Percentiles rank a stretch among this genome's conserved stretches.
Evolutionary conservation across 1,139 yeast species (phyloP).

Genomic region (Hansenula sp.): DNA sequence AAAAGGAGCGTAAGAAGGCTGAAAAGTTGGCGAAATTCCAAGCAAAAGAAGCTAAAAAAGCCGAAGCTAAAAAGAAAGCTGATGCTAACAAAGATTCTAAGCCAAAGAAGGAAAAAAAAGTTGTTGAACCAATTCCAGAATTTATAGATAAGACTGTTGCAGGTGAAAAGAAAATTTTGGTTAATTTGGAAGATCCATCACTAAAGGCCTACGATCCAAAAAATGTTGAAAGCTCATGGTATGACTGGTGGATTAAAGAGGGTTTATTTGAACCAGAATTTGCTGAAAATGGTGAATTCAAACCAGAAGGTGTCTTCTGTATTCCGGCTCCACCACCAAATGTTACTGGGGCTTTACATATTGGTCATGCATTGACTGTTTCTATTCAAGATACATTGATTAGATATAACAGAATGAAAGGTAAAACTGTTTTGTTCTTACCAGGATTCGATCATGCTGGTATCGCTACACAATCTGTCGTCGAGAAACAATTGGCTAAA

Average conservation of each 20-base stretch:
- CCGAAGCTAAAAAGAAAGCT: slow-evolving; percentile 34
- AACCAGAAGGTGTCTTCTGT: slow-evolving; percentile 80
- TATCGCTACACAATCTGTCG: slow-evolving; percentile 97
- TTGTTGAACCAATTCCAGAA: slow-evolving; percentile 73
- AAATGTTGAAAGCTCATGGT: slow-evolving; percentile 96
- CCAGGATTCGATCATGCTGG: slow-evolving; percentile 99
- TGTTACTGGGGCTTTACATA: slow-evolving; percentile 97
- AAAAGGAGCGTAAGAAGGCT: slow-evolving; percentile 94
- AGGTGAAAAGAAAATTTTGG: slow-evolving; percentile 88
- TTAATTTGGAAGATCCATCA: slow-evolving; percentile 85
- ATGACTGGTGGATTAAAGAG: slow-evolving; percentile 92
- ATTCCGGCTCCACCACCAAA: slow-evolving; percentile 99
- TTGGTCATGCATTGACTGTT: slow-evolving; percentile 96
- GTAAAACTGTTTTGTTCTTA: slow-evolving; percentile 85
- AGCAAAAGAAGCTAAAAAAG: slow-evolving; percentile 86
- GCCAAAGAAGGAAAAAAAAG: slow-evolving; percentile 72
- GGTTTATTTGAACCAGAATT: slow-evolving; percentile 89
- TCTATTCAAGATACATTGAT: slow-evolving; percentile 91
- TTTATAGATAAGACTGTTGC: slow-evolving; percentile 77
- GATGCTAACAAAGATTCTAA: slow-evolving; percentile 38
- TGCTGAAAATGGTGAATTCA: slow-evolving; percentile 65
- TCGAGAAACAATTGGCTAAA: slow-evolving; percentile 85
- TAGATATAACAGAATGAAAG: slow-evolving; percentile 96
- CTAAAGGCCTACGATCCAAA: slow-evolving; percentile 91
- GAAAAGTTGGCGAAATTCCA: slow-evolving; percentile 93